phyloP scores from a whole-genome alignment of 768 basidiomycete genomes.

The Pisolithus orientalis region DNA sequence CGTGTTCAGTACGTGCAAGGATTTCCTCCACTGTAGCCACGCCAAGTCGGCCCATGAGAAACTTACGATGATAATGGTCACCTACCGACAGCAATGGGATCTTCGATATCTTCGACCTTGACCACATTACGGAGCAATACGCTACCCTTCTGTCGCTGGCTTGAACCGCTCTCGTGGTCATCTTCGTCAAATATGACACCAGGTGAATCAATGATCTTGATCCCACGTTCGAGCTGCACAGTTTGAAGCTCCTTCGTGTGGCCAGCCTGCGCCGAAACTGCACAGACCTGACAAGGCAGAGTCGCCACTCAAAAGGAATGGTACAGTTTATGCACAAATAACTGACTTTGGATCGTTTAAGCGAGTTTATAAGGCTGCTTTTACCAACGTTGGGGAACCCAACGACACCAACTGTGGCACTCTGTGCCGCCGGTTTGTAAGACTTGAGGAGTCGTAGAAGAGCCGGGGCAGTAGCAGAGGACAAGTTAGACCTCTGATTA shows the following conservation, averaged over 20 bases:
- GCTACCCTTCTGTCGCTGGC: conserved; percentile 44
- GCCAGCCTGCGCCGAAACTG: conserved; percentile 90
- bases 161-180: conserved; percentile 39
- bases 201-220: conserved; percentile 91
- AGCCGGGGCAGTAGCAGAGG: conserved; percentile 67
- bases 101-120: conserved; percentile 85
- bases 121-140: conserved; percentile 83
- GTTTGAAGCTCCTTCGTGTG: conserved; percentile 92
- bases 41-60: neutral
- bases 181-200: conserved; percentile 95
- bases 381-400: conserved; percentile 99
- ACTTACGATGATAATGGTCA: conserved; percentile 5
- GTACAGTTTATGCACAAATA: neutral
- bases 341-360: conserved; percentile 74
- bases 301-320: neutral
- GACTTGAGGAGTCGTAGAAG: conserved; percentile 80
- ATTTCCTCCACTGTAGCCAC: conserved; percentile 75
- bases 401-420: conserved; percentile 83
- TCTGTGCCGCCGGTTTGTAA: conserved; percentile 64
- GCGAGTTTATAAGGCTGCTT: conserved; percentile 87
- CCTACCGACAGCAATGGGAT: conserved; percentile 85
- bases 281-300: conserved; percentile 56
- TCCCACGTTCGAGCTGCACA: conserved; percentile 85
- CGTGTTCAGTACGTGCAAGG: conserved; percentile 58
- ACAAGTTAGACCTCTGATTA: conserved; percentile 75